A percentile compares a stretch with the other conserved stretches of the same genome.
Evolutionary conservation across 768 basidiomycete species (phyloP).

Genomic region (Hypholoma fasciculare): DNA sequence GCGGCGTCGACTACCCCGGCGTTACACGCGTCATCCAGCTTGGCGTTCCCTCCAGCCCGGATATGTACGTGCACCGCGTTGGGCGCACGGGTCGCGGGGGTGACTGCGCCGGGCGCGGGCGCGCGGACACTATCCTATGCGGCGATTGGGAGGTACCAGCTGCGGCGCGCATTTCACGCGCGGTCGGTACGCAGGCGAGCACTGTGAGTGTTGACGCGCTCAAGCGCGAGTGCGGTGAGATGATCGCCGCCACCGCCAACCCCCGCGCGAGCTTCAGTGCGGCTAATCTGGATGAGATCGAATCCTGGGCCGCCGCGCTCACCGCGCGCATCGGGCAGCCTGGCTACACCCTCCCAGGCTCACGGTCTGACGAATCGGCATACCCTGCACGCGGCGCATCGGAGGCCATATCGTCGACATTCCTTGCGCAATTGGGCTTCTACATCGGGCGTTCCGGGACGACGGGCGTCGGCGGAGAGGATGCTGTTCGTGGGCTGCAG

Average conservation of each 20-base stretch:
- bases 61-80: slow-evolving; percentile 85
- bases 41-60: slow-evolving; percentile 67
- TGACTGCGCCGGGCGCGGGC: slow-evolving; percentile 61
- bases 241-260: background rate
- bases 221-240: slow-evolving; percentile 12
- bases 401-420: slow-evolving; percentile 8
- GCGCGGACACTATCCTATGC: slow-evolving; percentile 57
- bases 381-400: background rate
- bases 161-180: slow-evolving; percentile 56
- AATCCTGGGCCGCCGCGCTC: slow-evolving; percentile 1
- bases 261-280: background rate
- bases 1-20: slow-evolving; percentile 87
- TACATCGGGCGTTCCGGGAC: slow-evolving; percentile 19
- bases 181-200: slow-evolving; percentile 72
- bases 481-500: slow-evolving; percentile 16
- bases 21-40: slow-evolving; percentile 92
- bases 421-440: slow-evolving; percentile 24
- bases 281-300: background rate
- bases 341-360: background rate
- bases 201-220: slow-evolving; percentile 46
- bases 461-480: slow-evolving; percentile 11
- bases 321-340: background rate
- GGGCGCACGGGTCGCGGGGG: slow-evolving; percentile 81
- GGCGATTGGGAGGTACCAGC: slow-evolving; percentile 68
- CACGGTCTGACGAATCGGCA: background rate